Evolutionary conservation across 2,329 filamentous ascomycete species (phyloP).

Genomic region (Neoarthrinium moseri): DNA sequence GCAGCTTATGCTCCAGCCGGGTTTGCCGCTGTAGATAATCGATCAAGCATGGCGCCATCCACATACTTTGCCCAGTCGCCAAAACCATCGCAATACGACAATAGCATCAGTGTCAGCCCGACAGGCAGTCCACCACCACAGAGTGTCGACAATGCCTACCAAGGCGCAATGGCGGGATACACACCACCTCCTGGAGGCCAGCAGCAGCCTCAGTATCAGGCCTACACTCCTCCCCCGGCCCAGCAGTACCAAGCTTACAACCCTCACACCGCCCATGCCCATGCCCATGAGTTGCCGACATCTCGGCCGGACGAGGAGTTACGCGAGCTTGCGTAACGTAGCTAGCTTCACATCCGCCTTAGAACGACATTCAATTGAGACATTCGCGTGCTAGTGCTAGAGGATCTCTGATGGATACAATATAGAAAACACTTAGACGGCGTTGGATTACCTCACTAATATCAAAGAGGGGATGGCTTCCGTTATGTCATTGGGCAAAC

Average conservation of each 20-base stretch:
- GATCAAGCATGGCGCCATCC: constrained; percentile 2
- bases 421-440: no score
- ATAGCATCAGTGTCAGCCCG: background rate
- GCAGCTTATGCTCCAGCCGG: background rate
- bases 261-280: constrained; percentile 20
- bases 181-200: background rate
- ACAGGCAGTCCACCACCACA: constrained; percentile 8
- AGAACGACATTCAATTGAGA: no score
- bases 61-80: constrained; percentile 1
- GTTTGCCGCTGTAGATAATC: background rate
- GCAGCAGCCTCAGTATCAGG: background rate
- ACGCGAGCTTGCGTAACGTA: constrained; percentile 3
- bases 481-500: no score
- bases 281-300: constrained; percentile 9
- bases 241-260: constrained; percentile 25
- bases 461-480: no score
- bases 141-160: constrained; percentile 1
- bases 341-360: no score
- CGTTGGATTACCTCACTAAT: no score
- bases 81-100: background rate
- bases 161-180: no score
- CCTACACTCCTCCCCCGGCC: constrained; percentile 23
- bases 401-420: no score
- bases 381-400: no score
- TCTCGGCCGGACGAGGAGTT: constrained; percentile 6